A percentile compares a stretch with the other conserved stretches of the same genome.
phyloP scores from a whole-genome alignment of 2,329 filamentous ascomycete species.

The Fusarium sp. region DNA sequence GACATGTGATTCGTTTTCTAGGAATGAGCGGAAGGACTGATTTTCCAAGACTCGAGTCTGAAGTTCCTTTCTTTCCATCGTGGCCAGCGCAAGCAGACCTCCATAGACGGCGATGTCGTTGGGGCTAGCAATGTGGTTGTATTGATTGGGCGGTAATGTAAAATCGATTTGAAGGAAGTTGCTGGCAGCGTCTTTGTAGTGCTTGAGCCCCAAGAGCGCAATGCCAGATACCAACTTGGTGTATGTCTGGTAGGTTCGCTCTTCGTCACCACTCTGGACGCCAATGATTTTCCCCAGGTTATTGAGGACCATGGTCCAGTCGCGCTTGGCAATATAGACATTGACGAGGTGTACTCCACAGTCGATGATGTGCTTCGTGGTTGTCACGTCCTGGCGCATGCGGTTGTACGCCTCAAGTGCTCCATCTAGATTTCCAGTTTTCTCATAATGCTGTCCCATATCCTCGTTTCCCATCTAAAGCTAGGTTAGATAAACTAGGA shows the following conservation, averaged over 20 bases:
- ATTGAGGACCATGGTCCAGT: conserved; percentile 78
- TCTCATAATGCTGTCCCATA: conserved; percentile 84
- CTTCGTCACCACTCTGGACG: conserved; percentile 61
- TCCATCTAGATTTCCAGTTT: conserved; percentile 77
- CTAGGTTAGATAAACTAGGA: conserved; percentile 25
- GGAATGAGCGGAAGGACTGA: conserved; percentile 81
- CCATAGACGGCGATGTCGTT: conserved; percentile 96
- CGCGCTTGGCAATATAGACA: conserved; percentile 79
- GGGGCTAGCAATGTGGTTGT: conserved; percentile 78
- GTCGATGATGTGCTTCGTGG: conserved; percentile 83
- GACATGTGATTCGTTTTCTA: conserved; percentile 94
- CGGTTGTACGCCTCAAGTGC: conserved; percentile 83
- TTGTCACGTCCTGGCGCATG: conserved; percentile 92
- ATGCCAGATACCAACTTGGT: conserved; percentile 65
- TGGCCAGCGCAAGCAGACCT: conserved; percentile 88
- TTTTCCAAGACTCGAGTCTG: conserved; percentile 84
- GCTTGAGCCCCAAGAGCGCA: conserved; percentile 61
- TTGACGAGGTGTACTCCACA: conserved; percentile 84
- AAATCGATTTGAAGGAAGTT: conserved; percentile 76
- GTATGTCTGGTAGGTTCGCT: conserved; percentile 61
- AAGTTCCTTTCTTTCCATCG: conserved; percentile 84
- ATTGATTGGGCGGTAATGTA: conserved; percentile 62
- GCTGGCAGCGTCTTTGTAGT: conserved; percentile 73
- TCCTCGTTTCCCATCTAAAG: conserved; percentile 93
- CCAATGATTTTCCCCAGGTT: conserved; percentile 73